Base-by-base conservation (phyloP, 805 yeast species). In the Pichia insulana region DNA sequence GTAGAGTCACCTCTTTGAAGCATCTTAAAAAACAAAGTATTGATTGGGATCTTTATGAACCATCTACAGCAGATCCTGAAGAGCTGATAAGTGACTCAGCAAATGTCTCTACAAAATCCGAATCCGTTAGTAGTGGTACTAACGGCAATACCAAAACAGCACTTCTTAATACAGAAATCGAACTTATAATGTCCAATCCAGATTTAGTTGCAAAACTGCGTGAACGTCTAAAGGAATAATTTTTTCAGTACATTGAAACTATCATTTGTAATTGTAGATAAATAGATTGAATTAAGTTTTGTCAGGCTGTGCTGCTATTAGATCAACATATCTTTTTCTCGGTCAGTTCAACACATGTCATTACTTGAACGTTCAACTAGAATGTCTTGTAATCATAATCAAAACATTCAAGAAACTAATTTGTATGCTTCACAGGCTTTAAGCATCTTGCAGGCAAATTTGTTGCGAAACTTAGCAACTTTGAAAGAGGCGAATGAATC, bases 121-220 rank as follows among this genome's bases (percentile, higher is more conserved):
- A 36, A 3, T 19, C 42, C 19, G 37, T 15, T 33, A 43, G 44
- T 41, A 37, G 47, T 42, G 43, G 41, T 34, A 42, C 43, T 33
- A 41, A 39, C 15, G 15, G 40, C 10, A 31, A 44, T 25, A 36
- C 42, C n/a, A 28, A 20, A n/a, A 13, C 37, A 12, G 30, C 37
- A 1, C n/a, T 37, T 12, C n/a, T 42, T 6, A 38, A 42, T 19
- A 37, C 41, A 13, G 52, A 53, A 34, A 50, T 54, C 27, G 47
- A 48, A 12, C 46, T 48, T 12, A 51, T 56, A 20, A 37, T 52
- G 40, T 45, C 44, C 11, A 50, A 54, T 39, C 41, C 48, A 27
- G 36, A 34, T 28, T 33, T 55, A 27, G 47, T 53, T 11, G 45
- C 44, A n/a, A 45, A 41, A 17, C 34, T 52, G 16, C 41, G 31